Conservation (phyloP, 1,284 basidiomycete species). For the Moniliophthora roreri region DNA sequence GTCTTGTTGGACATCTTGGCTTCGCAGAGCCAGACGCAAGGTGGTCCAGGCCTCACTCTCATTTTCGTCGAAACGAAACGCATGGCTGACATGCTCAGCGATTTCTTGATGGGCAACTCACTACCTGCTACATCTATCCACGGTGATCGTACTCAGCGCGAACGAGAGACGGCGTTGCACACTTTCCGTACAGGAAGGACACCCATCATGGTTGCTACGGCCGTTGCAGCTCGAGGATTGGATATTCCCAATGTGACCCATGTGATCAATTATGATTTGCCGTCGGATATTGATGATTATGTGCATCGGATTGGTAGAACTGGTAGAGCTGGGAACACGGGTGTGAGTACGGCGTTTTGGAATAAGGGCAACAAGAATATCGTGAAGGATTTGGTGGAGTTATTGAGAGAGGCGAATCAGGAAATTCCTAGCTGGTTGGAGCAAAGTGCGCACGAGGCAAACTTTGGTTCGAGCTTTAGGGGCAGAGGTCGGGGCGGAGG, state of each 20-base stretch:
- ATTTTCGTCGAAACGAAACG: slow-evolving; percentile 99
- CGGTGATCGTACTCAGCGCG: slow-evolving; percentile 96
- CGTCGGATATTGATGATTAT: slow-evolving; percentile 98
- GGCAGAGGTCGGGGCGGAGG: slow-evolving; percentile 63
- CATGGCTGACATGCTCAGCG: slow-evolving; percentile 98
- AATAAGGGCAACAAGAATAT: slow-evolving; percentile 93
- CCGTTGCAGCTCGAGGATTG: slow-evolving; percentile 97
- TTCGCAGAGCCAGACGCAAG: slow-evolving; percentile 56
- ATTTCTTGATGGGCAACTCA: slow-evolving; percentile 87
- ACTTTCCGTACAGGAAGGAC: slow-evolving; percentile 96
- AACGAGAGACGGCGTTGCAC: slow-evolving; percentile 93
- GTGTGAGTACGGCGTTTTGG: slow-evolving; percentile 93
- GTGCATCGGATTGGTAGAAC: slow-evolving; percentile 99
- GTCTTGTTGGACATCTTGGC: slow-evolving; percentile 93
- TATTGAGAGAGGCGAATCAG: slow-evolving; percentile 96
- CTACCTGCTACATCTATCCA: slow-evolving; percentile 97
- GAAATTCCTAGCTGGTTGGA: slow-evolving; percentile 94
- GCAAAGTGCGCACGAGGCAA: slow-evolving; percentile 80
- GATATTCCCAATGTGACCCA: slow-evolving; percentile 99
- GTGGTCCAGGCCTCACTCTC: slow-evolving; percentile 78
- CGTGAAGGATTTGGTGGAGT: slow-evolving; percentile 87
- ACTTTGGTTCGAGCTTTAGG: slow-evolving; percentile 61
- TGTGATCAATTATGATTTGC: slow-evolving; percentile 98
- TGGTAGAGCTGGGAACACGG: slow-evolving; percentile 98
- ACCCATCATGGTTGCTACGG: slow-evolving; percentile 96